Conservation (phyloP, 169 alveolate genomes). For the Plasmodium adleri region DNA sequence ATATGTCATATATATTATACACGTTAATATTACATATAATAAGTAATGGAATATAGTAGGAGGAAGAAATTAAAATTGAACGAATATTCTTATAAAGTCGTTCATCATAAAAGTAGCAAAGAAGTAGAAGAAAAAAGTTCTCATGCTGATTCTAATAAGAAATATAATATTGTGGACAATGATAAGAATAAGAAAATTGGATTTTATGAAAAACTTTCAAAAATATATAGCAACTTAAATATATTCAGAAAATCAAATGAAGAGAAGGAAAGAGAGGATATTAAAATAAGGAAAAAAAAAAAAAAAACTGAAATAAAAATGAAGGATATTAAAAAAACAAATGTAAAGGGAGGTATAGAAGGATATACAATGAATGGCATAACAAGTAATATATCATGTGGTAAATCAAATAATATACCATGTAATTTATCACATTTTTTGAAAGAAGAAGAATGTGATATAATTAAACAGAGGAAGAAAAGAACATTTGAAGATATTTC, state of each 20-base stretch:
- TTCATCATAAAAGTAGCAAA: background rate
- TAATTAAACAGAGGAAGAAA: conserved; percentile 7
- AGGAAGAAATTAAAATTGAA: conserved; percentile 15
- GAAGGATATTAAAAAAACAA: background rate
- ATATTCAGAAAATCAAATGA: conserved; percentile 7
- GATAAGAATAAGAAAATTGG: conserved; percentile 19
- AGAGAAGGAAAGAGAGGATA: background rate
- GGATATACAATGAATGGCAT: background rate
- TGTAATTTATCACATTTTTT: too few relatives aligned
- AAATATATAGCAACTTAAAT: conserved; percentile 17
- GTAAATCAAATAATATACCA: too few relatives aligned
- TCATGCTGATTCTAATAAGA: background rate
- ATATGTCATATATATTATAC: too few relatives aligned
- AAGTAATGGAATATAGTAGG: background rate
- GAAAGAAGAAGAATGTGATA: background rate
- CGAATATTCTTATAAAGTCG: background rate
- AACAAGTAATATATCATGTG: too few relatives aligned
- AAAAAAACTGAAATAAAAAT: background rate
- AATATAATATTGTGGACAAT: conserved; percentile 2
- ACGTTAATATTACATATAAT: too few relatives aligned
- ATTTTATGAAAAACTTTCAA: conserved; percentile 34
- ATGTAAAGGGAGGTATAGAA: background rate
- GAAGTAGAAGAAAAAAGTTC: background rate
- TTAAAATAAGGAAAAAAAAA: background rate
- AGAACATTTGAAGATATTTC: conserved; percentile 21